phyloP scores from a whole-genome alignment of 1,139 yeast genomes.

The Candida smagusa region DNA sequence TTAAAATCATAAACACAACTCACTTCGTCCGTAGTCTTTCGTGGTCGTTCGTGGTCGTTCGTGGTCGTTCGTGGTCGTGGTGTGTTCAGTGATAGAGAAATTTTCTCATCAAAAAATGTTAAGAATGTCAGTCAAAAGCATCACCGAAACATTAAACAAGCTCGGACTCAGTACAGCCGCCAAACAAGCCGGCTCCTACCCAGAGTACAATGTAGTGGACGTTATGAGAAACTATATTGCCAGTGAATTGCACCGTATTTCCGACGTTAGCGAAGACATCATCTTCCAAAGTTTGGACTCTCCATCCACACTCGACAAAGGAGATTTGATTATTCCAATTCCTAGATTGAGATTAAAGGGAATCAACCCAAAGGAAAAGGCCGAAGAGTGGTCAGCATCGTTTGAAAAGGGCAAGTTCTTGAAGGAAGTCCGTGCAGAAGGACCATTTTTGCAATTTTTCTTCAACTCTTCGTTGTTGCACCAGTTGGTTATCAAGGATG shows the following conservation, averaged over 20 bases:
- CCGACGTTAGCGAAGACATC: conserved; percentile 65
- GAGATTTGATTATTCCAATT: conserved; percentile 88
- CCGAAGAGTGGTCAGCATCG: conserved; percentile 73
- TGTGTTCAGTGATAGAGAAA: too few relatives aligned
- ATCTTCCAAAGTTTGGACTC: conserved; percentile 88
- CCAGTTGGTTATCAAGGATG: conserved; percentile 68
- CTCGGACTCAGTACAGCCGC: conserved; percentile 36
- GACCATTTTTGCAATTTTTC: conserved; percentile 89
- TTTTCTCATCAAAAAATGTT: background rate
- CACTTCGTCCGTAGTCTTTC: background rate
- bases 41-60: too few relatives aligned
- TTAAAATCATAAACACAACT: too few relatives aligned
- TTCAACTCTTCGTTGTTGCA: conserved; percentile 65
- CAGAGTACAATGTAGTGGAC: conserved; percentile 75
- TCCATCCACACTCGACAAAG: conserved; percentile 82
- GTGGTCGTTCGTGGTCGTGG: too few relatives aligned
- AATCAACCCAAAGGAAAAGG: conserved; percentile 77
- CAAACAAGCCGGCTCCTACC: conserved; percentile 44
- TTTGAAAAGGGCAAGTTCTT: conserved; percentile 69
- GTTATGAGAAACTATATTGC: conserved; percentile 87
- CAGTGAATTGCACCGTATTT: conserved; percentile 66
- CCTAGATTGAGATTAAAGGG: conserved; percentile 94
- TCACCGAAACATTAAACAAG: conserved; percentile 33
- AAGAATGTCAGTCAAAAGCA: conserved; percentile 21
- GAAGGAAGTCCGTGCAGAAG: conserved; percentile 73